These are phyloP conservation scores for Plasmodium cynomolgi DNA, from an alignment of 169 alveolate species.

Conservation along the genomic window DNA sequence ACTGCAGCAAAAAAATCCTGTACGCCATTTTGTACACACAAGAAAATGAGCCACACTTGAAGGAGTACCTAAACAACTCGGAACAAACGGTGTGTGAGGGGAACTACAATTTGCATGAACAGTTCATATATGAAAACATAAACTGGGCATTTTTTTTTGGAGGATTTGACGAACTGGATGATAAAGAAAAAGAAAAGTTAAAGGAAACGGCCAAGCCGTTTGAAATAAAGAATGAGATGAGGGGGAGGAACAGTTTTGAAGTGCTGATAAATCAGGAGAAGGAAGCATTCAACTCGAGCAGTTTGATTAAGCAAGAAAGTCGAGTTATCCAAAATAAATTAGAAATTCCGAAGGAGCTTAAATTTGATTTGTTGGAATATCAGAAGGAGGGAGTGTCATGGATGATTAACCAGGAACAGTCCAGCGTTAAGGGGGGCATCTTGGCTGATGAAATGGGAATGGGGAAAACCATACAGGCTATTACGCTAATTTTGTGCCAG, in stretches of 20 bases:
- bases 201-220: conserved; percentile 28
- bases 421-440: conserved; percentile 83
- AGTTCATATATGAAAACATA: conserved; percentile 22
- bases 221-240: background rate
- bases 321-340: conserved; percentile 60
- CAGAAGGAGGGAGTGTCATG: conserved; percentile 86
- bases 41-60: conserved; percentile 25
- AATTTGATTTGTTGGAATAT: conserved; percentile 61
- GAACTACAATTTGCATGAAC: conserved; percentile 10
- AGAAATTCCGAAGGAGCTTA: conserved; percentile 73
- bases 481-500: conserved; percentile 77
- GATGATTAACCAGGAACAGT: conserved; percentile 85
- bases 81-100: background rate
- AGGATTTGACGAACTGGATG: conserved; percentile 40
- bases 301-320: conserved; percentile 23
- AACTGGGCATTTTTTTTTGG: conserved; percentile 70
- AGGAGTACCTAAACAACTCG: conserved; percentile 9
- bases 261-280: conserved; percentile 51
- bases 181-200: conserved; percentile 33
- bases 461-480: conserved; percentile 87
- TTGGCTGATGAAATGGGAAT: conserved; percentile 92
- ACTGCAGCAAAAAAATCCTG: conserved; percentile 75
- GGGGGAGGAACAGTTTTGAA: conserved; percentile 32
- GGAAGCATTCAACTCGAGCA: background rate
- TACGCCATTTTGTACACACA: conserved; percentile 30